Base-by-base conservation (phyloP, 805 yeast species). In the Soucietia sequanensis region DNA sequence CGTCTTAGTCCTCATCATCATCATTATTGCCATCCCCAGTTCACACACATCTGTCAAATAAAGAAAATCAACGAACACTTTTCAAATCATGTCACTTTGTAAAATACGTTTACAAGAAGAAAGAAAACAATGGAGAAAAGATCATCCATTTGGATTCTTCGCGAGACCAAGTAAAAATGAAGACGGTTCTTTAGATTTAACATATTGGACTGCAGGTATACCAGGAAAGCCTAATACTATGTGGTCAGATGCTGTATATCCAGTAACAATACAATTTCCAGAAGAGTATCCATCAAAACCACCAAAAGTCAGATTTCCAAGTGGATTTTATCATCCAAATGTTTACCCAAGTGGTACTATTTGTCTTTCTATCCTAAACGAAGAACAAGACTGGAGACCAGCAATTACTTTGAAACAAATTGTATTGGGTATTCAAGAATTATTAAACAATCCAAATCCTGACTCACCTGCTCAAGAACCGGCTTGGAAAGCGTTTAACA, bases 341-440 rank as follows among this genome's bases (percentile, higher is more conserved):
- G 91, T 93, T 7, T 93, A 93, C 52, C 99, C 99, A 1, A 85
- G 95, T 37, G 99, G 99, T 2, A 93, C 98, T 1, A 82, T 93
- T 23, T 93, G 99, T 63, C 74, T 93, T 30, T 82, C 95, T 34
- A 90, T 93, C 35, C 70, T 93, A 54, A 93, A 93, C 60, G 99
- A 93, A 58, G 89, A 83, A 30, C 95, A 90, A 60, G 98, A 88
- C 60, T 93, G 99, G 99, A 78, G 96, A 54, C 99, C 99, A 1
- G 96, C 96, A 6, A 84, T 91, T 47, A 86, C 95, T 11, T 63
- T 91, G 46, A 89, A 87, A 54, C 95, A 91, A 56, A 83, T 93
- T 39, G 81, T 84, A 2, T 66, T 89, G 42, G 99, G 99, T 4
- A 80, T 93, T 33, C 99, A 93, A 61, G 96, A 90, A 58, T 71